Evolutionary conservation across 2,329 filamentous ascomycete genomes (phyloP), one percentile per base, ranked within the genome.

Genomic region (Venturia oleaginea): DNA sequence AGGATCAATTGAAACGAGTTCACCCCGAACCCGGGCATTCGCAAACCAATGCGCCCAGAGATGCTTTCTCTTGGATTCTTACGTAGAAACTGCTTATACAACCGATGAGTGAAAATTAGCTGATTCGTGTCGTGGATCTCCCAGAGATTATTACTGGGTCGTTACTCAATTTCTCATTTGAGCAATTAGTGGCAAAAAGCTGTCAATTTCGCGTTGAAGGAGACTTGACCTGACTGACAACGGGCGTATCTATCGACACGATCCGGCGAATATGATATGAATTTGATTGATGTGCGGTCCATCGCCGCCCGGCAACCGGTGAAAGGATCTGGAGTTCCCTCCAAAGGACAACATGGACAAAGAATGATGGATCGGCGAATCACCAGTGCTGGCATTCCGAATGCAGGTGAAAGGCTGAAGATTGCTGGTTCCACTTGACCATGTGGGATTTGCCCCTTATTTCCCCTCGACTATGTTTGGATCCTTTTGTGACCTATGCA

Each of bases 321-420:
- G 51, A 55, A 55, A 55, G 46, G 22, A 48, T 48, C n/a, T 48
- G 46, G 15, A 48, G 24, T 24, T 32, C 24, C 17, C 48, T 54
- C 48, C 22, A 54, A 54, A 34, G 51, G 51, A 55, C 51, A 55
- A 34, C 51, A 55, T 55, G 51, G 51, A 55, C 19, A 32, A 55
- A 32, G 30, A 32, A 32, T 8, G 4, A n/a, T 10, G 30, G 2
- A n/a, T 34, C 13, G 10, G 30, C 51, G 51, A 55, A 32, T 34
- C 51, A 34, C 34, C 15, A 17, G 8, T 32, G 27, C 27, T 19
- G 27, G 10, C n/a, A 30, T 17, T 13, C 27, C 51, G 51, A 22
- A 57, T 34, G 30, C 27, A 57, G 30, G n/a, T 57, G 27, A 57
- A 57, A 57, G 27, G 51, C 51, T 34, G 51, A 57, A 34, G 27